Evolutionary conservation across 106 monocot genomes (phyloP).

Genomic region (Vanilla planifolia): DNA sequence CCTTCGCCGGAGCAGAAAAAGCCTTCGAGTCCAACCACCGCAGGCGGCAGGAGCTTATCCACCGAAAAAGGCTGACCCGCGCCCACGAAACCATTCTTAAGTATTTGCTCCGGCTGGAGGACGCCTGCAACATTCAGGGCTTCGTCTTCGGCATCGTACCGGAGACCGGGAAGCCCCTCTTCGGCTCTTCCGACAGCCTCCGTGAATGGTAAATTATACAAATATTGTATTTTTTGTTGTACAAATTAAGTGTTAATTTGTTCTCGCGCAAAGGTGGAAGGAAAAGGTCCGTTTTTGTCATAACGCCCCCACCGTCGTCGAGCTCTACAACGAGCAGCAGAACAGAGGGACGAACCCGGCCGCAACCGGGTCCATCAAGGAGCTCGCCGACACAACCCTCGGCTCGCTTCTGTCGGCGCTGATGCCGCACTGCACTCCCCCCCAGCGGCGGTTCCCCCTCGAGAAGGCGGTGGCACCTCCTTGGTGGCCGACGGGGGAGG

Average conservation of each 20-base stretch:
- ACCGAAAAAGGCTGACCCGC: not conserved
- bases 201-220: too few relatives aligned
- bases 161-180: not conserved
- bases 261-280: too few relatives aligned
- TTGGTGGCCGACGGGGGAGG: constrained; percentile 13
- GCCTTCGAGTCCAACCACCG: not conserved
- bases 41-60: not conserved
- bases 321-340: not conserved
- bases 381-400: constrained; percentile 10
- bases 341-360: not conserved
- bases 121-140: constrained; percentile 11
- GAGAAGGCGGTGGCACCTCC: constrained; percentile 12
- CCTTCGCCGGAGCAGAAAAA: not conserved
- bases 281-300: constrained; percentile 6
- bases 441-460: constrained; percentile 10
- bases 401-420: constrained; percentile 11
- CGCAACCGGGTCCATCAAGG: not conserved
- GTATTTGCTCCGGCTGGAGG: constrained; percentile 4
- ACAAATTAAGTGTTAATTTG: too few relatives aligned
- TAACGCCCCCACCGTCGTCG: not conserved
- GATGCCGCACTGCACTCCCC: constrained; percentile 16
- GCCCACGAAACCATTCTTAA: not conserved
- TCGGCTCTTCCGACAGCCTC: constrained; percentile 9
- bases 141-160: constrained; percentile 15
- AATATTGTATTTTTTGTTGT: too few relatives aligned